These are phyloP conservation scores for Comarum palustre DNA, from an alignment of 306 rosid genomes.

Conservation along the genomic window DNA sequence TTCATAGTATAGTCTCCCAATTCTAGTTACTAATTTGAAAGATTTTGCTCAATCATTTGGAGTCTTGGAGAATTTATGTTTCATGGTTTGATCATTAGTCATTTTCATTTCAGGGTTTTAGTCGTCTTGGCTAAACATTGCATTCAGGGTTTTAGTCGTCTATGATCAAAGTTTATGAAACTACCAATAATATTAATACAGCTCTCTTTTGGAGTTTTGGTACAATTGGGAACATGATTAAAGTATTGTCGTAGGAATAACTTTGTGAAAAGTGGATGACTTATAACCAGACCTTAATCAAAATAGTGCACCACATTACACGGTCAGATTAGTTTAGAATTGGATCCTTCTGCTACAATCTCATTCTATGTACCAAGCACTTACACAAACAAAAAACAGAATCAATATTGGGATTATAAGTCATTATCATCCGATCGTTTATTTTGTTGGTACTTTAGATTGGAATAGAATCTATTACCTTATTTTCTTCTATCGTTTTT, in stretches of 20 bases:
- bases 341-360: conserved; percentile 11
- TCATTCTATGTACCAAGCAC: not conserved
- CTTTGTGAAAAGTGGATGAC: conserved; percentile 15
- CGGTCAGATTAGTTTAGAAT: conserved; percentile 12
- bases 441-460: not conserved
- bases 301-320: not conserved
- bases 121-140: not conserved
- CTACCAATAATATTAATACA: too few species aligned
- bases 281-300: conserved; percentile 9
- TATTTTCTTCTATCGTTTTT: too few species aligned
- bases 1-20: too few species aligned
- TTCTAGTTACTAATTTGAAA: too few species aligned
- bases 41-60: not conserved
- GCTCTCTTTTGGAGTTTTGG: too few species aligned
- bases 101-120: not conserved
- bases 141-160: not conserved
- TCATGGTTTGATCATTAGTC: not conserved
- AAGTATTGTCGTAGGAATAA: conserved; percentile 16
- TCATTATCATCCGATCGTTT: not conserved
- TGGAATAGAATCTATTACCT: conserved; percentile 1
- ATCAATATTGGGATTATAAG: not conserved
- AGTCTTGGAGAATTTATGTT: not conserved
- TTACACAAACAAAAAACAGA: conserved; percentile 10
- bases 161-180: not conserved
- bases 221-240: not conserved